Evolutionary conservation across 2,329 filamentous ascomycete genomes (phyloP).

Genomic region (Thielaviopsis populi): DNA sequence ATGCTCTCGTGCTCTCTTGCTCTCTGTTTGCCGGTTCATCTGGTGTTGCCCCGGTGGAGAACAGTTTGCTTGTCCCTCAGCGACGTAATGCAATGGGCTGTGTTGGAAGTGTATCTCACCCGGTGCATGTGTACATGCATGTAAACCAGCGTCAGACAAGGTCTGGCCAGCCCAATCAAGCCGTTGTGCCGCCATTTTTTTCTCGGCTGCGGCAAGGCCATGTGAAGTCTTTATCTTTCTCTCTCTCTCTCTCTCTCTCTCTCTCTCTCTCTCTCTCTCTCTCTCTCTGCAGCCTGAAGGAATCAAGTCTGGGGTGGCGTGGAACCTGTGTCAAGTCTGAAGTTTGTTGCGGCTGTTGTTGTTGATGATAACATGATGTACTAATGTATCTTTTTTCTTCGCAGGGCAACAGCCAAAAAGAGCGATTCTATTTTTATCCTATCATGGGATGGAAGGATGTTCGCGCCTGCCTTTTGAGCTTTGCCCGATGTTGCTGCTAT

Average conservation of each 20-base stretch:
- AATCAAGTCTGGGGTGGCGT: not conserved
- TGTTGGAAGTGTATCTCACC: not conserved
- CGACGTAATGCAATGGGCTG: not conserved
- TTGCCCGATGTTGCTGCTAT: not conserved
- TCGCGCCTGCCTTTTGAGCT: constrained; percentile 5
- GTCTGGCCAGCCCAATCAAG: not conserved
- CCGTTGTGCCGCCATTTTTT: not conserved
- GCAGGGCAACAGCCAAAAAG: not conserved
- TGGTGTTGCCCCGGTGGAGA: not conserved
- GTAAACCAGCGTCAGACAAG: not conserved
- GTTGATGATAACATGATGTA: not conserved
- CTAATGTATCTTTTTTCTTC: not conserved
- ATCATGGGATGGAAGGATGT: constrained; percentile 10
- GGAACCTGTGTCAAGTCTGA: not conserved
- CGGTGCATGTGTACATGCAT: too few species aligned
- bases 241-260: too few species aligned
- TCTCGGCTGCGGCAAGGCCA: not conserved
- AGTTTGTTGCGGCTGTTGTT: not conserved
- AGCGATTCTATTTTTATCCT: not conserved
- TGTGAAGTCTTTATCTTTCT: not conserved
- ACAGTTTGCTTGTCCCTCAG: not conserved
- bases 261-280: too few species aligned
- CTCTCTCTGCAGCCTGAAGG: not conserved
- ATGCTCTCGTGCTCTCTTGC: not conserved
- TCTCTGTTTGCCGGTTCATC: not conserved